Percentiles rank a stretch among this genome's conserved stretches.
Conservation (phyloP, 129 eudicot genomes). For the Pseudognaphalium luteoalbum region DNA sequence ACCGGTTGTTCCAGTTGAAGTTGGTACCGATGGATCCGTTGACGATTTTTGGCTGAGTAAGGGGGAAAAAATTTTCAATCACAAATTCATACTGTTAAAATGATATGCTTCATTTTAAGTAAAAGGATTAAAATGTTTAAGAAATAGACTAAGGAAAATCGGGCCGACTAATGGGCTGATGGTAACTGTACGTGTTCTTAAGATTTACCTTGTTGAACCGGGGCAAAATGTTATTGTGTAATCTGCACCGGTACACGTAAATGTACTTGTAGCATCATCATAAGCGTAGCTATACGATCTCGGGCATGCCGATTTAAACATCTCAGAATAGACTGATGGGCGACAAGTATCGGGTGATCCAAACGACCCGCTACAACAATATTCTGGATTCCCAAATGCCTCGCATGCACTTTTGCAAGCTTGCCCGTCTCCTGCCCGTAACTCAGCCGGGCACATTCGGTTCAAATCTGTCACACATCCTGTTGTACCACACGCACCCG, state of each 20-base stretch:
- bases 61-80: neutral
- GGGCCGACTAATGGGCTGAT: too few relatives aligned
- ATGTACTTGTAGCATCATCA: constrained; percentile 80
- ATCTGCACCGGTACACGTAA: constrained; percentile 73
- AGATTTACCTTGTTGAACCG: constrained; percentile 55
- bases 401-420: constrained; percentile 78
- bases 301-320: constrained; percentile 78
- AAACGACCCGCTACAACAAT: constrained; percentile 72
- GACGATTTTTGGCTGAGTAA: constrained; percentile 64
- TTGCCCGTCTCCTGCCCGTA: constrained; percentile 50
- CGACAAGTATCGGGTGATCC: constrained; percentile 57
- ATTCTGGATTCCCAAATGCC: constrained; percentile 66
- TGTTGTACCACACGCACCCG: constrained; percentile 57
- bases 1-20: constrained; percentile 23
- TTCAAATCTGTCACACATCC: constrained; percentile 66
- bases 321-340: constrained; percentile 64
- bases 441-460: constrained; percentile 62
- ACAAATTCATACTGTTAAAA: neutral
- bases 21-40: constrained; percentile 28
- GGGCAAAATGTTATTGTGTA: constrained; percentile 76
- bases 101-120: neutral
- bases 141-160: too few relatives aligned
- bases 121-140: neutral
- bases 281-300: constrained; percentile 76
- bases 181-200: too few relatives aligned